Base-by-base conservation (phyloP, 163 green algal species). In the Coccomyxa subellipsoidea region DNA sequence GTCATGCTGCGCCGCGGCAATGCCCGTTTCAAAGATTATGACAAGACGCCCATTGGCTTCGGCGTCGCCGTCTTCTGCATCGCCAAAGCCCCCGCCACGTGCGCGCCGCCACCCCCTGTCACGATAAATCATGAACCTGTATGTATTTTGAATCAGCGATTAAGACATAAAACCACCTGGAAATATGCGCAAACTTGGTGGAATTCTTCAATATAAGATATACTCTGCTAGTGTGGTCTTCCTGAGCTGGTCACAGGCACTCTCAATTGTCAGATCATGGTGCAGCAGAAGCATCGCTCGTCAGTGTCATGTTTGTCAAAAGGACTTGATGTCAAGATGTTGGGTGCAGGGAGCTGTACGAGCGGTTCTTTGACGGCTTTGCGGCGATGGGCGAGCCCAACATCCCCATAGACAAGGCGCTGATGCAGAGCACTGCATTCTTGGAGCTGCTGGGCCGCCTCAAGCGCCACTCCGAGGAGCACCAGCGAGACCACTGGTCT, bases 1-100 rank as follows among this genome's bases (percentile, higher is more conserved):
- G 88, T 97, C 31, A 85, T 96, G 81, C 88, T 98, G 53, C 87
- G 90, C 27, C 82, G 92, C 37, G 80, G 69, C 31, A 83, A 76
- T 31, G 79, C 83, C 2, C 87, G 81, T 10, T 96, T 95, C 87
- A 96, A 96, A 80, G 83, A 29, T 31, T 73, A 73, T 34, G 86
- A 90, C 71, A 92, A 92, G 73, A 91, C 88, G n/a, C 93, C 93
- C 25, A 95, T 96, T 37, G 93, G 93, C 5, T 97, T 96, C 87
- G 93, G 93, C 0, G 91, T 96, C 59, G 89, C 89, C 4, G 87
- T 96, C 47, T 95, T 97, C 79, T 93, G 86, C 79, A 90, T 96
- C 35, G 89, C 87, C 78, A 90, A 91, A 38, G 31, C 40, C 32
- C 32, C 87, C 69, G 90, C 82, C 66, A 81, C 15, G 75, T 79